Percentiles rank a stretch among this genome's conserved stretches.
Evolutionary conservation across 495 filamentous ascomycete genomes (phyloP).

Genomic region (Aspergillus cavernicola): DNA sequence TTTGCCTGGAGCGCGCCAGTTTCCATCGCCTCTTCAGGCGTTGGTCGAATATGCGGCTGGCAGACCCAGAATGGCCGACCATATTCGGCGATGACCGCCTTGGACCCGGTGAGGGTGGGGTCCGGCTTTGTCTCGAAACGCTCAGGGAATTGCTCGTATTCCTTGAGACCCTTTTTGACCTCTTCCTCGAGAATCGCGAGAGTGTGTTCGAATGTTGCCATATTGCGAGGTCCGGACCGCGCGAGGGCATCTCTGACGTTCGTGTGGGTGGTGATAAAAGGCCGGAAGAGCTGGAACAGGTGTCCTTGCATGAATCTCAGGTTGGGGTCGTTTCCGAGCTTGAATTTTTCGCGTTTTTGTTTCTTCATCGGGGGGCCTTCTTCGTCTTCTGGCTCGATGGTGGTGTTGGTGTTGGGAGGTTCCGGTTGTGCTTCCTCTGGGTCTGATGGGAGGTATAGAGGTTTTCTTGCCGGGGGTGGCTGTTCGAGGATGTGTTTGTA

Average conservation of each 20-base stretch:
- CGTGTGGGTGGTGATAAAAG: slow-evolving; percentile 71
- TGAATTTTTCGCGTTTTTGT: slow-evolving; percentile 52
- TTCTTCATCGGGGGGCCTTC: slow-evolving; percentile 57
- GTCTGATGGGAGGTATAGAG: slow-evolving; percentile 73
- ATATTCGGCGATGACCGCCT: slow-evolving; percentile 63
- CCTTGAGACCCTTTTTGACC: slow-evolving; percentile 66
- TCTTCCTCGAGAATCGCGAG: slow-evolving; percentile 63
- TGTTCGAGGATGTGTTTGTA: slow-evolving; percentile 66
- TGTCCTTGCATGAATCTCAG: slow-evolving; percentile 73
- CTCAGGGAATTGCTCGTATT: slow-evolving; percentile 63
- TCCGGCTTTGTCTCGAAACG: slow-evolving; percentile 41
- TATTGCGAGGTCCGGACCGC: slow-evolving; percentile 58
- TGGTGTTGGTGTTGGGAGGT: slow-evolving; percentile 14
- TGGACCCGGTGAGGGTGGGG: slow-evolving; percentile 50
- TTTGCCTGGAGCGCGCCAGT: slow-evolving; percentile 71
- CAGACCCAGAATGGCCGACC: slow-evolving; percentile 87
- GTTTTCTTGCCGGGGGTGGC: slow-evolving; percentile 58
- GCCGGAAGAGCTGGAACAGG: slow-evolving; percentile 85
- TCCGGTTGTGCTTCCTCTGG: slow-evolving; percentile 33
- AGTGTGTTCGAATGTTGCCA: slow-evolving; percentile 67
- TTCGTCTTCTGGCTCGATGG: slow-evolving; percentile 32
- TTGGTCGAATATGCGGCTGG: slow-evolving; percentile 82
- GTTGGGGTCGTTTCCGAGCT: slow-evolving; percentile 58
- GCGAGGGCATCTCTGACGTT: slow-evolving; percentile 81
- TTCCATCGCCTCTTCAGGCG: slow-evolving; percentile 83